Percentiles rank a stretch among this genome's conserved stretches.
Conservation (phyloP, 1,139 yeast species). For the Maudiozyma humilis region DNA sequence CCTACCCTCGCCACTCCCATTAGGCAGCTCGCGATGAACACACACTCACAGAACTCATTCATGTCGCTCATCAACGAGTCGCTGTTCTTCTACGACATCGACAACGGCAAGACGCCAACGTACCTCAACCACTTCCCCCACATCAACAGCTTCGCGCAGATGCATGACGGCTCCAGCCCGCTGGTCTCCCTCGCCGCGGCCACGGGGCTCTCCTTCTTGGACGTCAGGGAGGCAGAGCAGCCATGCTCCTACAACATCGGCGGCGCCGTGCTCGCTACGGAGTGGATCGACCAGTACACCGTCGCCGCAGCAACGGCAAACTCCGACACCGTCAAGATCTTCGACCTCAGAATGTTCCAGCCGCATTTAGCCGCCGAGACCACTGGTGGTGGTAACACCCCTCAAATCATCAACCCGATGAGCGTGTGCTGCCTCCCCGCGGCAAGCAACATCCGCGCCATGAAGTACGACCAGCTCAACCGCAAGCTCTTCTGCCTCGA, state of each 20-base stretch:
- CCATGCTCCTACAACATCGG: not conserved
- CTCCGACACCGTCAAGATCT: not conserved
- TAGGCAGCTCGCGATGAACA: constrained; percentile 19
- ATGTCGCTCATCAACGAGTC: constrained; percentile 25
- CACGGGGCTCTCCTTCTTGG: constrained; percentile 4
- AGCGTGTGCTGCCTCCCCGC: not conserved
- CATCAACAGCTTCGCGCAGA: constrained; percentile 17
- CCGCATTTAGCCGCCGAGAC: not conserved
- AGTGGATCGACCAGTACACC: not conserved
- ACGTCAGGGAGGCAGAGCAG: not conserved
- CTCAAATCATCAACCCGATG: not conserved
- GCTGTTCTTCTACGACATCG: constrained; percentile 23
- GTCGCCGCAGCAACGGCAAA: not conserved
- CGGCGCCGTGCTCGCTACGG: not conserved
- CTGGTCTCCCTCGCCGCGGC: not conserved
- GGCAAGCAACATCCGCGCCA: not conserved
- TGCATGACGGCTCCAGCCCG: not conserved
- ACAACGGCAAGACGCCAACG: constrained; percentile 20
- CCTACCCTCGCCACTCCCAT: constrained; percentile 13
- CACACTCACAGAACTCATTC: constrained; percentile 13
- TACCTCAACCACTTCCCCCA: constrained; percentile 22
- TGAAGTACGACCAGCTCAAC: not conserved
- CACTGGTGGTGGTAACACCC: too few relatives aligned
- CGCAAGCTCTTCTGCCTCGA: constrained; percentile 7
- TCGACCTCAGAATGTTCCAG: constrained; percentile 3